Evolutionary conservation across 169 alveolate genomes (phyloP).

Genomic region (Plasmodium inui): DNA sequence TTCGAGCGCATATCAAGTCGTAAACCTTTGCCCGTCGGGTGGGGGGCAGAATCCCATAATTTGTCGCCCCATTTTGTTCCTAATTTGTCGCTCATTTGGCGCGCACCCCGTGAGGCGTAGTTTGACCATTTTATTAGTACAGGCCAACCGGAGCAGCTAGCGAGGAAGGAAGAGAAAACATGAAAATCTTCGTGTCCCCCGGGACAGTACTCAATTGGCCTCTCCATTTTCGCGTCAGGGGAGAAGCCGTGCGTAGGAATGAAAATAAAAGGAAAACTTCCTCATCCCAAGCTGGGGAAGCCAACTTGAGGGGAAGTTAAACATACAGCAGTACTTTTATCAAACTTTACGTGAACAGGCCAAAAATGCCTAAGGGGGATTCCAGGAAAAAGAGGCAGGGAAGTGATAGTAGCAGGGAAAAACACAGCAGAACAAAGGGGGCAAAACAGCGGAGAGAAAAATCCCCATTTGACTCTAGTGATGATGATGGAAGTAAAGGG

Average conservation of each 20-base stretch:
- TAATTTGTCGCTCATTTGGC: not conserved
- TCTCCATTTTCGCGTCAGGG: not conserved
- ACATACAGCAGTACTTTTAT: not conserved
- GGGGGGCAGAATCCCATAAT: not conserved
- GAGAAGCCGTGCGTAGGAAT: not conserved
- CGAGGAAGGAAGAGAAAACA: not conserved
- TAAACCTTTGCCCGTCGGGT: not conserved
- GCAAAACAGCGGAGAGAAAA: not conserved
- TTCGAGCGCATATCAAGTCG: too few species aligned
- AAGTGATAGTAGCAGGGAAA: not conserved
- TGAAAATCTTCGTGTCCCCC: not conserved
- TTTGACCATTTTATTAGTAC: not conserved
- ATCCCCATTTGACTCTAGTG: not conserved
- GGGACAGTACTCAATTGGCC: not conserved
- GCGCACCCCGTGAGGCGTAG: not conserved
- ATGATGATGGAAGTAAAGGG: not conserved
- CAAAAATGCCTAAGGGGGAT: not conserved
- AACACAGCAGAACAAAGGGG: not conserved
- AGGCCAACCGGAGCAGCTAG: not conserved
- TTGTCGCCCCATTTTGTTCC: too few species aligned
- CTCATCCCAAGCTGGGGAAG: not conserved
- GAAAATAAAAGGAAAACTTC: not conserved
- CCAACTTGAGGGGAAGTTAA: not conserved
- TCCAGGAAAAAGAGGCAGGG: not conserved
- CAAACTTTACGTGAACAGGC: not conserved